Evolutionary conservation across 2,329 filamentous ascomycete genomes (phyloP).

Genomic region (Aspergillus brasiliensis): DNA sequence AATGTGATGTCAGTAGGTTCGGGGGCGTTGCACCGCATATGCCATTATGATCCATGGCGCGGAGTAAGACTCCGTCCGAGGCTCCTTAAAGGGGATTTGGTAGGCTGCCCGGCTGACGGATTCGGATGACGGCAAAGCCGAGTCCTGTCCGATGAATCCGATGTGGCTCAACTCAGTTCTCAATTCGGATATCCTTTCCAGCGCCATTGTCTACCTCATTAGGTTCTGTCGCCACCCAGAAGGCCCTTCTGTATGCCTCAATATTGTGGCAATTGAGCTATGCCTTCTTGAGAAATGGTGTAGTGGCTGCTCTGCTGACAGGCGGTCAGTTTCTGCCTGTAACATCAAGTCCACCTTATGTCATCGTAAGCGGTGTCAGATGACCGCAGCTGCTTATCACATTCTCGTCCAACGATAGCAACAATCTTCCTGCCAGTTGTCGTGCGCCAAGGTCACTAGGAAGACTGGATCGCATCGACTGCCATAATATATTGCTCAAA

Average conservation of each 20-base stretch:
- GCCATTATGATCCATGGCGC: neutral
- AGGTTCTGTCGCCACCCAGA: no score
- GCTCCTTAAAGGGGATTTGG: neutral
- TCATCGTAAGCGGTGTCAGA: slow-evolving; percentile 8
- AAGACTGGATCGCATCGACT: neutral
- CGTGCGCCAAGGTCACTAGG: slow-evolving; percentile 7
- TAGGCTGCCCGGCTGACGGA: neutral
- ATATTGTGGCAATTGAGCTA: slow-evolving; percentile 1
- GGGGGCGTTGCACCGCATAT: neutral
- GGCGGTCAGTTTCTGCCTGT: slow-evolving; percentile 17
- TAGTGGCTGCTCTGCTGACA: neutral
- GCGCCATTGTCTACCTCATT: no score
- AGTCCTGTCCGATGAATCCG: neutral
- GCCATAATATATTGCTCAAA: slow-evolving; percentile 3
- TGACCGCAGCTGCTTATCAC: neutral
- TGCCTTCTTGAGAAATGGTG: slow-evolving; percentile 3
- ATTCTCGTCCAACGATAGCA: neutral
- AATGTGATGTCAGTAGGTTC: neutral
- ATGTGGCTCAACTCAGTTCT: neutral
- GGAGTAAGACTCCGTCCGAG: neutral
- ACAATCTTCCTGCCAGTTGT: neutral
- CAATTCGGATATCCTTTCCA: no score
- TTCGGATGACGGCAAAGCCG: neutral
- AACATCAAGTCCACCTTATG: neutral
- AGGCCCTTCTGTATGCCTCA: no score